Evolutionary conservation across 768 basidiomycete species (phyloP).

Genomic region (Macrolepiota dolichaula): DNA sequence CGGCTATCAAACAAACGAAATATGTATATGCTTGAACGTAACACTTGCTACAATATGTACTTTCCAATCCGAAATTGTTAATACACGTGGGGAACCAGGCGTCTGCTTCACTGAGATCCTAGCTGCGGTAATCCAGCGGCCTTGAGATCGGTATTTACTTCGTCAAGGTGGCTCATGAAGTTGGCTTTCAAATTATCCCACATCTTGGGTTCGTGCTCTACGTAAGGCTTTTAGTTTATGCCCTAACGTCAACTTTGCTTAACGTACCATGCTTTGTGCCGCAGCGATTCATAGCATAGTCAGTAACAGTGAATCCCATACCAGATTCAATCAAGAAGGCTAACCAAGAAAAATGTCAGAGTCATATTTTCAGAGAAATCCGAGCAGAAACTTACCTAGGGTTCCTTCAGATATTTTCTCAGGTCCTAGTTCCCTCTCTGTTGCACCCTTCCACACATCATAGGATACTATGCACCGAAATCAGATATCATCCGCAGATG

Average conservation of each 20-base stretch:
- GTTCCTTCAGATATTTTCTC: constrained; percentile 50
- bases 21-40: no score
- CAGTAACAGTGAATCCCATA: constrained; percentile 61
- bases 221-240: neutral
- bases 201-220: constrained; percentile 64
- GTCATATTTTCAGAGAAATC: no score
- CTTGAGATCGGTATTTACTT: constrained; percentile 49
- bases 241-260: neutral
- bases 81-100: no score
- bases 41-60: no score
- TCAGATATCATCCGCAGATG: neutral
- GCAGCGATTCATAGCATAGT: constrained; percentile 59
- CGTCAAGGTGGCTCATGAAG: constrained; percentile 55
- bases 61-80: no score
- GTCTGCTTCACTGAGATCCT: constrained; percentile 14
- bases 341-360: neutral
- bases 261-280: constrained; percentile 55
- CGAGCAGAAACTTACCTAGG: constrained; percentile 34
- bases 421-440: constrained; percentile 48
- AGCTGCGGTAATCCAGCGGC: constrained; percentile 34
- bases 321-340: constrained; percentile 66
- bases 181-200: constrained; percentile 59
- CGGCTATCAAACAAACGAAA: no score
- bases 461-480: constrained; percentile 44
- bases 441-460: constrained; percentile 56